Evolutionary conservation across 1,284 basidiomycete species (phyloP), one percentile per base, ranked within the genome.

Genomic region (Ustilago lituana): DNA sequence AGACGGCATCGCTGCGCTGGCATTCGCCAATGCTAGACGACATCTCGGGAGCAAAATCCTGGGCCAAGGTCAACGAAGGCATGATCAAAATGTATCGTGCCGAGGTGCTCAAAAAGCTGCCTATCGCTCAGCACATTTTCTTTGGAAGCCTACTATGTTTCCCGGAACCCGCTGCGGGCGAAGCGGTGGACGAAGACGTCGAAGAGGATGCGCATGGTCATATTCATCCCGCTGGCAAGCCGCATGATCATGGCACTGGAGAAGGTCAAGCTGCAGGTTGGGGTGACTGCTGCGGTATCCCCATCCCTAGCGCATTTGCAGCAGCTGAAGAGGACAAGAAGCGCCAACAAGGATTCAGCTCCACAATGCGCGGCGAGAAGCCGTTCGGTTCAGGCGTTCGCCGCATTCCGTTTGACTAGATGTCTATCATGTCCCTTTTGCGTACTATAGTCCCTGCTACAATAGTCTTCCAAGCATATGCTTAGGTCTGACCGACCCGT

Each of bases 1-100:
- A 98, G 83, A 94, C 94, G 0, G 94, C 94, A 0, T 94, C 93
- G 0, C 85, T 98, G 3, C 87, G 94, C 46, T 98, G 95, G 96
- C 96, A 98, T 84, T 97, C 93, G 0, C 96, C 95, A 0, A 98
- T 98, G 95, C 87, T 98, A 11, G 93, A 98, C 80, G 95, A 98
- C 81, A 98, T 98, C 62, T 95, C 93, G 0, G 93, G 90, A 4
- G 95, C 96, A 52, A 96, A 94, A 84, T 91, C 92, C 2, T 98
- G 94, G 94, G 89, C 91, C 78, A 98, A 98, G 82, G 93, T 98
- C 68, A 97, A 98, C 82, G 84, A 86, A n/a, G 96, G 95, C 10
- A 97, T 98, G 93, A 87, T 92, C 82, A 98, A 98, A 84, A 98
- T 98, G 95, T 98, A 94, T 83, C 87, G 87, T 35, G 94, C 93